Base-by-base conservation (phyloP, 352 stramenopile genomes). In the Phytophthora fragariaefolia region DNA sequence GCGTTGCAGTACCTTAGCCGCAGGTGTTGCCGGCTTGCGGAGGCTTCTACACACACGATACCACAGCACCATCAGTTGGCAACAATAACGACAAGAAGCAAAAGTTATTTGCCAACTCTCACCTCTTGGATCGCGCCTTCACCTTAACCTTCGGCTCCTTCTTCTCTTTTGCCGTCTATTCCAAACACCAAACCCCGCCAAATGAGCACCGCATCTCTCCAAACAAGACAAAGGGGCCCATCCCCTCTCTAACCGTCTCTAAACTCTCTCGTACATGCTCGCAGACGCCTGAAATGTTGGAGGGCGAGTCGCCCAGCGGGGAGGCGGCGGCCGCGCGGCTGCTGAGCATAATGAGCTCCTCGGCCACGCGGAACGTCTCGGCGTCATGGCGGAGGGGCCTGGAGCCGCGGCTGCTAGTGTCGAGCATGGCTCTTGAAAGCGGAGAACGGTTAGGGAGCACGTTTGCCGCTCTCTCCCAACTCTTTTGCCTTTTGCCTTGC, bases 301-400 rank as follows among this genome's bases (percentile, higher is more conserved):
- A 78, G 2, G 69, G 73, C 27, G 73, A 80, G 54, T 66, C 62
- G 3, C 56, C 60, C 32, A 55, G 42, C 8, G 54, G 45, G 4
- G 54, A 66, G 28, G 54, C 20, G 15, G 60, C 30, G 18, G 60
- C 45, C 54, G 52, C 46, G 23, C 60, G 63, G 43, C 54, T 75
- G 64, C 84, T 93, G 20, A 93, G 73, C 70, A 90, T 74, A 66
- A 93, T 91, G 58, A 93, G 81, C 73, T 93, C 84, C 50, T 90
- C 74, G 1, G 84, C 84, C 46, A 93, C 84, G 34, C 81, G 80
- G 63, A 93, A 91, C 18, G 81, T 93, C 62, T 93, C 84, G 17
- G 75, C 80, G 52, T 92, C 82, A 58, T 89, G 80, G 18, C 63
- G 56, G 38, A 73, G 26, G 12, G 64, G 42, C 43, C 51, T 43